Percentiles rank a stretch among this genome's conserved stretches.
These are phyloP conservation scores for Petasospora rhodanensis DNA, from an alignment of 1,139 yeast species.

Conservation along the genomic window DNA sequence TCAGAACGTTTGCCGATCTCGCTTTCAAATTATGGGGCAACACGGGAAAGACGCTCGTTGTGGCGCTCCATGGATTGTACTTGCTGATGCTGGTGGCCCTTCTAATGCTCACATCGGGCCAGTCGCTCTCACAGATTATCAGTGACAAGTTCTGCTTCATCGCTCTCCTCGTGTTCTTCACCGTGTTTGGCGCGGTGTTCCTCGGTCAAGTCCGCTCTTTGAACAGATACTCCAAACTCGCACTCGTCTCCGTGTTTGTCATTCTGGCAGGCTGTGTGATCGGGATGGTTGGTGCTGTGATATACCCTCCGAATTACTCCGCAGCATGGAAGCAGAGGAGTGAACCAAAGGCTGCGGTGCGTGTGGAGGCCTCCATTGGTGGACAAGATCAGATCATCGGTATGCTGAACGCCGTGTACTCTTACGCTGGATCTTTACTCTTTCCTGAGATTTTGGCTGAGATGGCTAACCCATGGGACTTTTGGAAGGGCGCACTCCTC, in stretches of 20 bases:
- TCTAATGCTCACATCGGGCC: slow-evolving; percentile 37
- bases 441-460: slow-evolving; percentile 43
- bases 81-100: slow-evolving; percentile 39
- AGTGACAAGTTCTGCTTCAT: slow-evolving; percentile 36
- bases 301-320: slow-evolving; percentile 31
- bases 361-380: slow-evolving; percentile 24
- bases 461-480: slow-evolving; percentile 41
- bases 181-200: slow-evolving; percentile 35
- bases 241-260: slow-evolving; percentile 43
- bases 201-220: slow-evolving; percentile 39
- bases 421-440: slow-evolving; percentile 45
- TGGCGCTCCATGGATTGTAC: slow-evolving; percentile 36
- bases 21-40: slow-evolving; percentile 35
- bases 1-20: slow-evolving; percentile 38
- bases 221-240: slow-evolving; percentile 36
- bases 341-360: slow-evolving; percentile 24
- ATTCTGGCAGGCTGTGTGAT: slow-evolving; percentile 37
- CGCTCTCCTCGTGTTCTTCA: slow-evolving; percentile 38
- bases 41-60: slow-evolving; percentile 30
- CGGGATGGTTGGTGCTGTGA: slow-evolving; percentile 38
- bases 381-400: slow-evolving; percentile 33
- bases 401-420: slow-evolving; percentile 41
- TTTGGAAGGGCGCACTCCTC: slow-evolving; percentile 40
- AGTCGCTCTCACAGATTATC: slow-evolving; percentile 38
- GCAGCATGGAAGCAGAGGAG: slow-evolving; percentile 28